Conservation (phyloP, 768 basidiomycete species). For the Suillus clintonianus region DNA sequence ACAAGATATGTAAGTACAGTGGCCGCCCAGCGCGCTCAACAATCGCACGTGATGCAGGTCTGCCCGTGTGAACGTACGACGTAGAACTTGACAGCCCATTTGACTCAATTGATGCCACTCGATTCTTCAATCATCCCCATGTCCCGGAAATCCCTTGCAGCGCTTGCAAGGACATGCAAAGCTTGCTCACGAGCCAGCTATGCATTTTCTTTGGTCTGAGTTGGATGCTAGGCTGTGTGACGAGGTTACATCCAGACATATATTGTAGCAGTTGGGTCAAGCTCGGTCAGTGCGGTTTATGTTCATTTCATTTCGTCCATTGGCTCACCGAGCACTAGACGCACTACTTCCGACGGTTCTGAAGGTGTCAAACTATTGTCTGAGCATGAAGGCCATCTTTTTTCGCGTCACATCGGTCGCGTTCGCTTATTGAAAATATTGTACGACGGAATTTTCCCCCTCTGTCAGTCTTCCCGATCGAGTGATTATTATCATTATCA, state of each 20-base stretch:
- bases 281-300: background rate
- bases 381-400: background rate
- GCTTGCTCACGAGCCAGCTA: background rate
- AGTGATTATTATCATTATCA: background rate
- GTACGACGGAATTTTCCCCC: background rate
- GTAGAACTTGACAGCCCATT: too few species aligned
- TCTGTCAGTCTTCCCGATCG: background rate
- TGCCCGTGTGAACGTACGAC: too few species aligned
- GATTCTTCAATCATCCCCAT: too few species aligned
- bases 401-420: background rate
- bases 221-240: background rate
- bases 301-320: background rate
- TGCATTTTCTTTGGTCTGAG: conserved; percentile 1
- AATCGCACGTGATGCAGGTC: too few species aligned
- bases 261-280: background rate
- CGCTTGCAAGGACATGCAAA: conserved; percentile 5
- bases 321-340: background rate
- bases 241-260: background rate
- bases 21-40: too few species aligned
- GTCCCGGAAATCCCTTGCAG: background rate
- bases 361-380: background rate
- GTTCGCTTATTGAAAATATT: background rate
- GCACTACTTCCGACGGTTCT: background rate
- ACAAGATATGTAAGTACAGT: too few species aligned
- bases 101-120: too few species aligned